phyloP scores from a whole-genome alignment of 164 flowering plant species.

The Sedum album region DNA sequence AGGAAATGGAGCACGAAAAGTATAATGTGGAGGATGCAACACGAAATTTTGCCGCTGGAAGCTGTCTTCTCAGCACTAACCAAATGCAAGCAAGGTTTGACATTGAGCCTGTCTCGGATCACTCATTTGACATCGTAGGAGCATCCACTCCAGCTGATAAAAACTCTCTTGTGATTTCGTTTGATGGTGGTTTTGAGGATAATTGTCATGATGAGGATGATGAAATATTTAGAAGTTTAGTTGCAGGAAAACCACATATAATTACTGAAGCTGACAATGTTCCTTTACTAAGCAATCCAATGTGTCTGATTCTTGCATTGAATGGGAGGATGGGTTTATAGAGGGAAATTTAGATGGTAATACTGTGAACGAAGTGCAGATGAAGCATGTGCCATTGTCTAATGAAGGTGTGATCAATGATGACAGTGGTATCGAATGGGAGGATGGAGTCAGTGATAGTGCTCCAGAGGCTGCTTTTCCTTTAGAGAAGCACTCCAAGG shows the following conservation, averaged over 20 bases:
- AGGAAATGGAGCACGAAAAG: conserved; percentile 57
- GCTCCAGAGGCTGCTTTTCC: conserved; percentile 13
- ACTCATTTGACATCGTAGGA: conserved; percentile 14
- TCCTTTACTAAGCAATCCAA: conserved; percentile 13
- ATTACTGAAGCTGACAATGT: conserved; percentile 21
- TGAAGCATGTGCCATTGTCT: conserved; percentile 16
- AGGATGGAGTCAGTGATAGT: conserved; percentile 45
- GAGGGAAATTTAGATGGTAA: conserved; percentile 16
- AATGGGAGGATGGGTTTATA: conserved; percentile 48
- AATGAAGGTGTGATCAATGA: conserved; percentile 19
- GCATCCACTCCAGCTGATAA: conserved; percentile 17
- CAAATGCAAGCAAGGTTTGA: conserved; percentile 17
- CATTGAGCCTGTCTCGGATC: conserved; percentile 16
- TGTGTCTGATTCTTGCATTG: conserved; percentile 35
- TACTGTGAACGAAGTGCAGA: conserved; percentile 12
- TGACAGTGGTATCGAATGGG: conserved; percentile 74
- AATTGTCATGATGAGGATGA: conserved; percentile 38
- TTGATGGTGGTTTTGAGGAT: conserved; percentile 33
- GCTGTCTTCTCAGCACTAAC: conserved; percentile 15
- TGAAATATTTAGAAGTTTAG: conserved; percentile 59
- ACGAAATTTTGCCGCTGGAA: conserved; percentile 10
- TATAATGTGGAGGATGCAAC: conserved; percentile 11
- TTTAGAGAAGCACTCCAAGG: conserved; percentile 15
- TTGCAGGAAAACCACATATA: conserved; percentile 36
- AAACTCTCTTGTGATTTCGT: conserved; percentile 44